Conservation (phyloP, 2,329 filamentous ascomycete genomes). For the Colletotrichum tropicicola region DNA sequence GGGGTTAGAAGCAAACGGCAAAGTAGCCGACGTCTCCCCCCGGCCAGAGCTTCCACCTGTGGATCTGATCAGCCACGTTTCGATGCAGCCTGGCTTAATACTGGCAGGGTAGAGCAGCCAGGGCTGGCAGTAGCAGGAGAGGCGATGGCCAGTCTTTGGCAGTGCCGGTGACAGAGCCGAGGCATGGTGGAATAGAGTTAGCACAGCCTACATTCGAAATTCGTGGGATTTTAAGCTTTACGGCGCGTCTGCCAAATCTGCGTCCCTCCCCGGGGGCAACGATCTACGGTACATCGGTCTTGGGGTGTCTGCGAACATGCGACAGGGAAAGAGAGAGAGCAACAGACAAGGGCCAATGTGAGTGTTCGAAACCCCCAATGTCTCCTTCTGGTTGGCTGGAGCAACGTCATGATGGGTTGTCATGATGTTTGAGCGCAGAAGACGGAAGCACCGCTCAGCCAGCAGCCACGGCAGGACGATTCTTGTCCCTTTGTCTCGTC, state of each 20-base stretch:
- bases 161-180: too few relatives aligned
- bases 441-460: not conserved
- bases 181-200: constrained; percentile 4
- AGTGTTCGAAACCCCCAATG: not conserved
- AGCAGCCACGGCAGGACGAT: not conserved
- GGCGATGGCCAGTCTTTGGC: too few relatives aligned
- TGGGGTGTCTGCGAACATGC: not conserved
- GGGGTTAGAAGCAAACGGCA: constrained; percentile 15
- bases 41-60: not conserved
- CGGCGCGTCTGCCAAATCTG: constrained; percentile 9
- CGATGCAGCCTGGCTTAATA: not conserved
- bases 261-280: not conserved
- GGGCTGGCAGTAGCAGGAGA: too few relatives aligned
- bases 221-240: constrained; percentile 6
- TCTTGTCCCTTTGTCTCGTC: not conserved
- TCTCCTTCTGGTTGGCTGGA: not conserved
- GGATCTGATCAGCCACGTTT: constrained; percentile 5
- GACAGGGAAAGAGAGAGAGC: not conserved
- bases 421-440: not conserved
- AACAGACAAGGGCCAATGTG: too few relatives aligned
- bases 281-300: not conserved
- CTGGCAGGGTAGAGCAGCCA: not conserved
- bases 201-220: not conserved
- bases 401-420: not conserved
- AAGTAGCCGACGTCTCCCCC: not conserved